These are phyloP conservation scores for Glonium stellatum DNA, from an alignment of 495 filamentous ascomycete genomes.

Conservation along the genomic window DNA sequence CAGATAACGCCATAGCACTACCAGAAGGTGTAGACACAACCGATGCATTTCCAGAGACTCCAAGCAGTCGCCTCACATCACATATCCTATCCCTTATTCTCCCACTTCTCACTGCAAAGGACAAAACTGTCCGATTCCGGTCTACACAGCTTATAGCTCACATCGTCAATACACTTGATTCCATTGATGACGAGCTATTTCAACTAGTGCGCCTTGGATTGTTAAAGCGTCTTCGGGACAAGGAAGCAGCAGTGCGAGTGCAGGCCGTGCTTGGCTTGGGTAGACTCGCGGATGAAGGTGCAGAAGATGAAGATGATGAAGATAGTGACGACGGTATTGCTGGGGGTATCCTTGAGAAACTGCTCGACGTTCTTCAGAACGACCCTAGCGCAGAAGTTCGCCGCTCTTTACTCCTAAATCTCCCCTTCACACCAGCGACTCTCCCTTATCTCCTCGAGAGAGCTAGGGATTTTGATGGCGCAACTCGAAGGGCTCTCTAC, in stretches of 20 bases:
- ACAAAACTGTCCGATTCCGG: constrained; percentile 87
- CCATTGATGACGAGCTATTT: constrained; percentile 84
- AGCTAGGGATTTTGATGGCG: constrained; percentile 77
- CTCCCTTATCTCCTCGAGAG: constrained; percentile 90
- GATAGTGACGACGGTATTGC: constrained; percentile 49
- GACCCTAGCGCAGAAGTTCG: constrained; percentile 91
- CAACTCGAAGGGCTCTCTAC: constrained; percentile 79
- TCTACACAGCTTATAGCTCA: constrained; percentile 83
- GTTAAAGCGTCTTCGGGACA: constrained; percentile 80
- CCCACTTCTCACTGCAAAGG: constrained; percentile 69
- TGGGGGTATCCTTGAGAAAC: constrained; percentile 62
- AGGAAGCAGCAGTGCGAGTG: constrained; percentile 81
- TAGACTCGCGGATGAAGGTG: constrained; percentile 71
- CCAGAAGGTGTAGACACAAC: constrained; percentile 47
- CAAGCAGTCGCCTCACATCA: constrained; percentile 67
- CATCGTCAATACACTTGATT: constrained; percentile 81
- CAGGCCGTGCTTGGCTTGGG: constrained; percentile 91
- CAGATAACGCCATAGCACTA: constrained; percentile 45
- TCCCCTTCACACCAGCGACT: constrained; percentile 71
- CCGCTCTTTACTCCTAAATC: constrained; percentile 77
- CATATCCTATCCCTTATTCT: constrained; percentile 63
- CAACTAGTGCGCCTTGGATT: constrained; percentile 68
- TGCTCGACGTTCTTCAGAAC: constrained; percentile 89
- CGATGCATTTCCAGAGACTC: constrained; percentile 66
- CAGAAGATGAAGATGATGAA: constrained; percentile 41